Evolutionary conservation across 768 basidiomycete genomes (phyloP), one percentile per base, ranked within the genome.

Genomic region (Hemileccinum impolitum): DNA sequence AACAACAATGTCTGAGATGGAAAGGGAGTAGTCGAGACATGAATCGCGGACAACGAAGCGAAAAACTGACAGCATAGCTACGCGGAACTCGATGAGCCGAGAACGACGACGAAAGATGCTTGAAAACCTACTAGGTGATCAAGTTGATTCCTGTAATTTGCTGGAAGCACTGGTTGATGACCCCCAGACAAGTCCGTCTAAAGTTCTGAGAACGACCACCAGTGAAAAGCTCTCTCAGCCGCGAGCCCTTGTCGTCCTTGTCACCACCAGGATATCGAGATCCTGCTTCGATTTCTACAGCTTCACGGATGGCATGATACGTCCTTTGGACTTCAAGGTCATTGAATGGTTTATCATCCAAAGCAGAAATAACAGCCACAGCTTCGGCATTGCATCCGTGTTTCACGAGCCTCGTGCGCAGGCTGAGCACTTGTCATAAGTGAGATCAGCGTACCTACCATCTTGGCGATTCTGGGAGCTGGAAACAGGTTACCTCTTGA

Each of bases 61-160:
- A 26, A 5, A 34, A 28, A 65, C 65, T 45, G 40, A 62, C 64
- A 10, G 76, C 58, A 32, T 67, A 68, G 38, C 71, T 66, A 19
- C n/a, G 21, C 37, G 32, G 14, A 17, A n/a, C 8, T 2, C 6
- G 6, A 37, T 60, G 49, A 57, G 39, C 5, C 63, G 70, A 21
- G 63, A 52, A 42, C 4, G 31, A 43, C 28, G 34, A n/a, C 15
- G 31, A 37, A 38, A 17, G 30, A 30, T 58, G 56, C 3, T 43
- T 50, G n/a, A 59, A 61, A 23, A 73, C 79, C 43, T 66, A 80
- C 68, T 81, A 85, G 2, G 80, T 83, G 61, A 85, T 82, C 49
- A 85, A 60, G 60, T 82, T 84, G 64, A 82, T 82, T 7, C 82
- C 82, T 6, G 80, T 78, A 26, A 85, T 82, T 69, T 85, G 84